Conservation (phyloP, 2,329 filamentous ascomycete genomes). For the Graphilbum ipis-grandicollis region DNA sequence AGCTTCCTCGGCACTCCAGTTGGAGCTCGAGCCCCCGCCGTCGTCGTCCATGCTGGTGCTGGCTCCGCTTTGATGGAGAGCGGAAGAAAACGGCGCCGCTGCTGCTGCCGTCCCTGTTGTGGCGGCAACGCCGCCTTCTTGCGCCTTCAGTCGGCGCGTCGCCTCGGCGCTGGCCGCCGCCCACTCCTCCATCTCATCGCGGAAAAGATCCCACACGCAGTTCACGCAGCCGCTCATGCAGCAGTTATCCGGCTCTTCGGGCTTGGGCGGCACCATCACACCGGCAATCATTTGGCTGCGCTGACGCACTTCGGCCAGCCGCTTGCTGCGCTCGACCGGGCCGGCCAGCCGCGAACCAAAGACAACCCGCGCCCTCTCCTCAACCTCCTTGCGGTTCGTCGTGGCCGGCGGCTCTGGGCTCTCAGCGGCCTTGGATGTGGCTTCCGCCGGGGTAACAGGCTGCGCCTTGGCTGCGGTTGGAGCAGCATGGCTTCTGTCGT, state of each 20-base stretch:
- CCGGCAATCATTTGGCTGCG: conserved; percentile 55
- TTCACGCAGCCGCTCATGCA: conserved; percentile 98
- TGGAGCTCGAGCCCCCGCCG: conserved; percentile 55
- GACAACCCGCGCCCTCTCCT: conserved; percentile 45
- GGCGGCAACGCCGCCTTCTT: conserved; percentile 14
- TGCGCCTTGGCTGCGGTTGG: conserved; percentile 11
- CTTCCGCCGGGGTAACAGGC: too few species aligned
- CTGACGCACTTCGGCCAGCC: conserved; percentile 37
- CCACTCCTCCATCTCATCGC: conserved; percentile 89
- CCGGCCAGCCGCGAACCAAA: conserved; percentile 69
- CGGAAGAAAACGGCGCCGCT: neutral
- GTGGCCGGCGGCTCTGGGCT: too few species aligned
- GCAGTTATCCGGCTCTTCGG: conserved; percentile 89
- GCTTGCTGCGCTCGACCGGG: conserved; percentile 49
- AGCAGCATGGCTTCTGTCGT: conserved; percentile 25
- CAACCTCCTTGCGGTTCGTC: conserved; percentile 18
- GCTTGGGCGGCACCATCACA: conserved; percentile 64
- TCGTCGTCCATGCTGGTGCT: conserved; percentile 60
- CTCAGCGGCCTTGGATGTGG: too few species aligned
- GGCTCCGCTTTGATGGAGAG: neutral
- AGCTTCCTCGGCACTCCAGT: conserved; percentile 34
- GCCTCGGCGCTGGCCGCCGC: conserved; percentile 48
- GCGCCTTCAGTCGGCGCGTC: conserved; percentile 28
- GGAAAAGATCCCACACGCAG: conserved; percentile 86
- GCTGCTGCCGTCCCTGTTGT: conserved; percentile 3